phyloP scores from a whole-genome alignment of 495 filamentous ascomycete genomes.

The Aspergillus baeticus region DNA sequence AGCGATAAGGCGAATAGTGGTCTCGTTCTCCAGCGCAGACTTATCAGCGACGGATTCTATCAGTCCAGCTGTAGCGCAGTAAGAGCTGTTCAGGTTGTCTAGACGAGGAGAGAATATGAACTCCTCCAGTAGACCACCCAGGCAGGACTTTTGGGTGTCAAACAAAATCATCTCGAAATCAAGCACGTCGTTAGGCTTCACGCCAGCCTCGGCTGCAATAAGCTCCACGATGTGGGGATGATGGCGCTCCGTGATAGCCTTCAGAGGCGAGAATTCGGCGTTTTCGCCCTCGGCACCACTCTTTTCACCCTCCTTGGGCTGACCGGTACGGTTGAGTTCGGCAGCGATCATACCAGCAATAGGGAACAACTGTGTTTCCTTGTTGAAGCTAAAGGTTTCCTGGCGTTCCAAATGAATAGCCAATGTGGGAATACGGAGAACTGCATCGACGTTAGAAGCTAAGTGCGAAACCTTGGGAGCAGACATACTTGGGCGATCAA shows the following conservation, averaged over 20 bases:
- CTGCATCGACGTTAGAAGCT: conserved; percentile 24
- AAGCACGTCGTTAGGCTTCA: conserved; percentile 66
- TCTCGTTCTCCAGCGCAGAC: conserved; percentile 66
- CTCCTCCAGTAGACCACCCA: conserved; percentile 90
- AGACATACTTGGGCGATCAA: conserved; percentile 74
- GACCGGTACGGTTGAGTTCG: conserved; percentile 75
- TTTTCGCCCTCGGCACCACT: conserved; percentile 36
- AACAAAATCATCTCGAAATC: conserved; percentile 97
- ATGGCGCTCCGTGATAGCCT: conserved; percentile 77
- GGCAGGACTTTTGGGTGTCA: conserved; percentile 84
- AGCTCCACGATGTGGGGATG: conserved; percentile 83
- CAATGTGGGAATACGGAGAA: conserved; percentile 86
- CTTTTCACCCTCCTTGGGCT: conserved; percentile 37
- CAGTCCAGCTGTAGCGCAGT: conserved; percentile 77
- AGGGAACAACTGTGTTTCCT: conserved; percentile 92
- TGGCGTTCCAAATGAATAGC: conserved; percentile 91
- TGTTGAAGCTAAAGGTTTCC: conserved; percentile 86
- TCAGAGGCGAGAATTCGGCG: conserved; percentile 63
- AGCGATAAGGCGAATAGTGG: conserved; percentile 80
- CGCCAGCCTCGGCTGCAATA: conserved; percentile 76
- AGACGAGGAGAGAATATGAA: conserved; percentile 90
- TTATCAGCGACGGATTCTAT: conserved; percentile 71
- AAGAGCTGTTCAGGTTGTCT: conserved; percentile 95
- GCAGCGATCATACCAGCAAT: conserved; percentile 85
- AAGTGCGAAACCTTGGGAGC: background rate